These are phyloP conservation scores for Penicillium sp. DNA, from an alignment of 2,329 filamentous ascomycete species.

Conservation along the genomic window DNA sequence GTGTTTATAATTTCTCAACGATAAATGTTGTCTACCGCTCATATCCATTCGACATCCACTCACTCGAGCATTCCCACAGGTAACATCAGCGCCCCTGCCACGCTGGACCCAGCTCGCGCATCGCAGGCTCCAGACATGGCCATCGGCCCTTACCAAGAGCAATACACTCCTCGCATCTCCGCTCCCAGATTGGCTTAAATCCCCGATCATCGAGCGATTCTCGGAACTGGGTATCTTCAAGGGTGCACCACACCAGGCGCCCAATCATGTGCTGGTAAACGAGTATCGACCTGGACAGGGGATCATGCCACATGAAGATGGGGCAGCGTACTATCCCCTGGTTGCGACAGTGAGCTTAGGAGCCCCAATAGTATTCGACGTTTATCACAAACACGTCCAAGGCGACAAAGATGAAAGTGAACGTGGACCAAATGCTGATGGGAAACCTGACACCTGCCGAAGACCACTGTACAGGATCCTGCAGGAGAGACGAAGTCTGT, in stretches of 20 bases:
- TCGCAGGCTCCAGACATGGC: constrained; percentile 85
- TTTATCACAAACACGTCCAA: constrained; percentile 59
- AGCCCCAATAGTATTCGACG: constrained; percentile 69
- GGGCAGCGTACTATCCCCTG: constrained; percentile 76
- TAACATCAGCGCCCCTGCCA: constrained; percentile 62
- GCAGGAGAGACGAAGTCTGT: constrained; percentile 74
- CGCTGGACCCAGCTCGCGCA: constrained; percentile 86
- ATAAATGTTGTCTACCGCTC: not conserved
- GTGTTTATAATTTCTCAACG: not conserved
- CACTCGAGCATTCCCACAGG: constrained; percentile 17
- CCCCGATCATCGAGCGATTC: constrained; percentile 61
- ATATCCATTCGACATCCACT: not conserved
- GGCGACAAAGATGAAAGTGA: constrained; percentile 20
- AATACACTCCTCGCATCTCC: constrained; percentile 69
- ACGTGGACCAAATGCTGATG: not conserved
- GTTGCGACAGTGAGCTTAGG: constrained; percentile 90
- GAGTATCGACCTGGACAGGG: constrained; percentile 84
- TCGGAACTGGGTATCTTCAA: constrained; percentile 50
- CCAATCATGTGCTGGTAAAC: constrained; percentile 92
- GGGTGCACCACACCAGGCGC: constrained; percentile 66
- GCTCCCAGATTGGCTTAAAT: constrained; percentile 70
- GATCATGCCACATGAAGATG: constrained; percentile 98
- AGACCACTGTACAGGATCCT: constrained; percentile 57
- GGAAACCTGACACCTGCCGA: not conserved
- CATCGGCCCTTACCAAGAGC: constrained; percentile 70